phyloP scores from a whole-genome alignment of 192 early-diverging fungal genomes.

The Coemansia sp. region DNA sequence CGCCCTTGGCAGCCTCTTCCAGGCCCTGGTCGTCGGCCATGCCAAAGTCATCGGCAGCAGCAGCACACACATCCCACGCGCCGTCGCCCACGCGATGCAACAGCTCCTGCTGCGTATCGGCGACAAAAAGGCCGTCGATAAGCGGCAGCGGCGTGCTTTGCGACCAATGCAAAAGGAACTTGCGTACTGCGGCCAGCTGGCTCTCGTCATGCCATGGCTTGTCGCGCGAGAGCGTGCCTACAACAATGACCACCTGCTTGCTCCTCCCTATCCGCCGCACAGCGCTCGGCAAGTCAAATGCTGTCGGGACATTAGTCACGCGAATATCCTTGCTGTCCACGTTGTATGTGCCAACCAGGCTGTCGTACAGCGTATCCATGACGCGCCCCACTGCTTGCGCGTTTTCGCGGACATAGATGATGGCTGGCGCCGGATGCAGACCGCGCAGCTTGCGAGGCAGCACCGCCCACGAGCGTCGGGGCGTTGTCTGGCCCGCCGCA shows the following conservation, averaged over 20 bases:
- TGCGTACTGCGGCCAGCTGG: slow-evolving; percentile 34
- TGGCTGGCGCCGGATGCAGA: slow-evolving; percentile 43
- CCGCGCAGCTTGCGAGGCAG: slow-evolving; percentile 50
- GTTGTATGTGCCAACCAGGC: slow-evolving; percentile 25
- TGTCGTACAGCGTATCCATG: slow-evolving; percentile 47
- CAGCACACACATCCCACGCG: not conserved
- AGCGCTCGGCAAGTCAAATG: slow-evolving; percentile 37
- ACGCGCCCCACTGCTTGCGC: slow-evolving; percentile 17
- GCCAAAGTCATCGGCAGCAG: not conserved
- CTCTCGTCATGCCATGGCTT: slow-evolving; percentile 40
- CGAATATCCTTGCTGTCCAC: slow-evolving; percentile 46
- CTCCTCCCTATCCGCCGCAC: slow-evolving; percentile 45
- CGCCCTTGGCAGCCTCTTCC: too few relatives aligned
- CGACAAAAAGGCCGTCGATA: slow-evolving; percentile 39
- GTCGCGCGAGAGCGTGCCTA: slow-evolving; percentile 37
- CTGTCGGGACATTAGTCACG: slow-evolving; percentile 46
- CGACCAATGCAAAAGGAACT: slow-evolving; percentile 40
- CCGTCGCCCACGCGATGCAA: not conserved
- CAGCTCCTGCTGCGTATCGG: slow-evolving; percentile 13
- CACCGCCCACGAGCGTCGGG: slow-evolving; percentile 29
- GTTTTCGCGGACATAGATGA: slow-evolving; percentile 50
- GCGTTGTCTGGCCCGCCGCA: not conserved
- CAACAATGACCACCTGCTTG: slow-evolving; percentile 44
- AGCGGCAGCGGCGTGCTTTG: slow-evolving; percentile 37
- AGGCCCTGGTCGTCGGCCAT: not conserved